Percentiles rank a stretch among this genome's conserved stretches.
Evolutionary conservation across 192 early-diverging fungal genomes (phyloP).

Genomic region (Borealophlyctis nickersoniae): DNA sequence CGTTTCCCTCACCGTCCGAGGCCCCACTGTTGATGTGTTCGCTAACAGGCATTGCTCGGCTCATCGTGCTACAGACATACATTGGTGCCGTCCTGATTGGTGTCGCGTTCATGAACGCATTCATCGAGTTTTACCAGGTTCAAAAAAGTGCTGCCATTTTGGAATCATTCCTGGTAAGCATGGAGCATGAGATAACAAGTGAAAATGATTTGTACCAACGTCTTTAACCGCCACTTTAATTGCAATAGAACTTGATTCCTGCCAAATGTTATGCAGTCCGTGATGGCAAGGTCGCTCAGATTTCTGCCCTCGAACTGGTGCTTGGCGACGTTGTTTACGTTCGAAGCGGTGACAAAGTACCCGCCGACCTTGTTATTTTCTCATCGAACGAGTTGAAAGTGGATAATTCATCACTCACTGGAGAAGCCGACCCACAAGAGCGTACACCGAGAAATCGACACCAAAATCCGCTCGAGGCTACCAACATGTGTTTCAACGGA

Average conservation of each 20-base stretch:
- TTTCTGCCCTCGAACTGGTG: constrained; percentile 73
- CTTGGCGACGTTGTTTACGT: constrained; percentile 86
- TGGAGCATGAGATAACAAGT: background rate
- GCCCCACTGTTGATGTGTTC: background rate
- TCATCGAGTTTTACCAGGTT: constrained; percentile 89
- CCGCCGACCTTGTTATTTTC: constrained; percentile 86
- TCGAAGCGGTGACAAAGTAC: constrained; percentile 91
- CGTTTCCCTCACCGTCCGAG: constrained; percentile 21
- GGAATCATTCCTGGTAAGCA: constrained; percentile 75
- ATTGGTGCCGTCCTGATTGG: constrained; percentile 84
- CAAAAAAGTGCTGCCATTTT: constrained; percentile 87
- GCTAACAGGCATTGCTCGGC: background rate
- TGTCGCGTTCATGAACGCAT: constrained; percentile 87
- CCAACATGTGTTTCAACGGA: constrained; percentile 88
- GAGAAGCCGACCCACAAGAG: constrained; percentile 93
- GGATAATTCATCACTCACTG: constrained; percentile 95
- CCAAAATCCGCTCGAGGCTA: constrained; percentile 86
- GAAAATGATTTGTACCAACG: background rate
- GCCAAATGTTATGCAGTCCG: constrained; percentile 77
- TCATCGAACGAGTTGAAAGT: constrained; percentile 84
- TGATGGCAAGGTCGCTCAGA: constrained; percentile 65
- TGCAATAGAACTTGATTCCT: constrained; percentile 76
- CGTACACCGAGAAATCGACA: constrained; percentile 60
- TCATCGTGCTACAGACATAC: constrained; percentile 66
- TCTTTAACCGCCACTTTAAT: too few species aligned